Conservation (phyloP, 805 yeast species). For the Metschnikowia hibisci region DNA sequence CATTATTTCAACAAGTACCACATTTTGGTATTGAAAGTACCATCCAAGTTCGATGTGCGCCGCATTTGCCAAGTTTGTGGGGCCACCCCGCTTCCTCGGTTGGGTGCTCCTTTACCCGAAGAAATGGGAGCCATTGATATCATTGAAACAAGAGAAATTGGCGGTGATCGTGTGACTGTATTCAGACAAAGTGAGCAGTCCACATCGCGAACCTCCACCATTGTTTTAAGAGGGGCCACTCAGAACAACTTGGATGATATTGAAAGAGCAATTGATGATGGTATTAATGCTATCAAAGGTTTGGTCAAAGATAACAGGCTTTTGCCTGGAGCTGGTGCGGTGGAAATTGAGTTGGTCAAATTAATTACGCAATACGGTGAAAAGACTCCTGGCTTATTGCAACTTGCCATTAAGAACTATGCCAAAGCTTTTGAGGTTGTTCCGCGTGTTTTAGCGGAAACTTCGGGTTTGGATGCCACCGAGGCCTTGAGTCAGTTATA, state of each 20-base stretch:
- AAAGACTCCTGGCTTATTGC: conserved; percentile 87
- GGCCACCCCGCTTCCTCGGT: conserved; percentile 90
- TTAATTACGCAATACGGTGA: conserved; percentile 84
- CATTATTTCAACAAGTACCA: conserved; percentile 88
- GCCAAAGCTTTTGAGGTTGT: conserved; percentile 94
- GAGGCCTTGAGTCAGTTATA: conserved; percentile 87
- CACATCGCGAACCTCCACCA: conserved; percentile 76
- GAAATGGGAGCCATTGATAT: conserved; percentile 86
- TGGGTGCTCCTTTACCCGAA: conserved; percentile 93
- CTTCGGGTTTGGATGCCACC: conserved; percentile 87
- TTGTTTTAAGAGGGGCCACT: conserved; percentile 94
- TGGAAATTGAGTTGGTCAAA: conserved; percentile 83
- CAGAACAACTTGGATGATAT: conserved; percentile 89
- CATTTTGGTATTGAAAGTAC: conserved; percentile 81
- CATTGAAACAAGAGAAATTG: conserved; percentile 90
- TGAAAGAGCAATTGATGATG: conserved; percentile 97
- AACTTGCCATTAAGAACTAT: conserved; percentile 88
- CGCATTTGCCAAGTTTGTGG: conserved; percentile 95
- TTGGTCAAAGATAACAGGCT: conserved; percentile 73
- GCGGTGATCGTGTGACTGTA: conserved; percentile 94
- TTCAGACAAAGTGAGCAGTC: conserved; percentile 74
- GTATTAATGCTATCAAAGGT: conserved; percentile 88
- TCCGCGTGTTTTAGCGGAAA: conserved; percentile 90
- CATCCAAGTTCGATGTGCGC: conserved; percentile 91
- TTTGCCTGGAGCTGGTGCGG: conserved; percentile 95